A percentile compares a stretch with the other conserved stretches of the same genome.
phyloP scores from a whole-genome alignment of 2,329 filamentous ascomycete genomes.

The Pseudocercospora pini-densiflorae region DNA sequence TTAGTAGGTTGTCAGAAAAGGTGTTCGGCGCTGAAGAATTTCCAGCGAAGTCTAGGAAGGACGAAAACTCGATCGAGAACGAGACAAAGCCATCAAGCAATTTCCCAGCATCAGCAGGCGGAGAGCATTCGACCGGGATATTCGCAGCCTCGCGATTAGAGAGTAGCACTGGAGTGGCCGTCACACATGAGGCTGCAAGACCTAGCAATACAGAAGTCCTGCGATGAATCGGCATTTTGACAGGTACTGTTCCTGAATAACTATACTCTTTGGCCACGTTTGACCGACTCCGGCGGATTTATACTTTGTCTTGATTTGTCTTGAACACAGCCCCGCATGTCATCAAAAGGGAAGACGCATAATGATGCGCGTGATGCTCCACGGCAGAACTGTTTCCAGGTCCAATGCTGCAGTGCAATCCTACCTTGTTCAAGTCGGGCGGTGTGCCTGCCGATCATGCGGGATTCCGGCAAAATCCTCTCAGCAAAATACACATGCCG shows the following conservation, averaged over 20 bases:
- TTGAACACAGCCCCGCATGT: conserved; percentile 36
- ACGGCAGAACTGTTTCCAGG: background rate
- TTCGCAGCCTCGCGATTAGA: background rate
- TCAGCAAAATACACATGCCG: too few relatives aligned
- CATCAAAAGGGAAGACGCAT: conserved; percentile 7
- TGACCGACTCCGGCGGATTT: background rate
- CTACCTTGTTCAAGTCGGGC: conserved; percentile 6
- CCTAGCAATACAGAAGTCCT: background rate
- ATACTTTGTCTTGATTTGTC: background rate
- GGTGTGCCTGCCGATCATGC: conserved; percentile 22
- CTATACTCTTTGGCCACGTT: background rate
- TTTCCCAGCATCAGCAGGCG: conserved; percentile 34
- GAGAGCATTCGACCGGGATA: conserved; percentile 53
- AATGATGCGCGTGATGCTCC: conserved; percentile 9
- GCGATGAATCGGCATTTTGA: background rate
- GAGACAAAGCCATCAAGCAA: conserved; percentile 54
- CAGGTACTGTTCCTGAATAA: background rate
- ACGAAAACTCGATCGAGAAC: conserved; percentile 58
- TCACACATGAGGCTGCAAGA: background rate
- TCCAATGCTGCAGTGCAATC: background rate
- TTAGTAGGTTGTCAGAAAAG: conserved; percentile 64
- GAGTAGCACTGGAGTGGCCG: background rate
- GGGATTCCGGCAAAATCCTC: background rate
- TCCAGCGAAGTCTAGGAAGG: conserved; percentile 59
- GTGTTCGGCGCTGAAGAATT: conserved; percentile 61